These are phyloP conservation scores for Paraconiothyrium brasiliense DNA, from an alignment of 2,329 filamentous ascomycete genomes.

Conservation along the genomic window DNA sequence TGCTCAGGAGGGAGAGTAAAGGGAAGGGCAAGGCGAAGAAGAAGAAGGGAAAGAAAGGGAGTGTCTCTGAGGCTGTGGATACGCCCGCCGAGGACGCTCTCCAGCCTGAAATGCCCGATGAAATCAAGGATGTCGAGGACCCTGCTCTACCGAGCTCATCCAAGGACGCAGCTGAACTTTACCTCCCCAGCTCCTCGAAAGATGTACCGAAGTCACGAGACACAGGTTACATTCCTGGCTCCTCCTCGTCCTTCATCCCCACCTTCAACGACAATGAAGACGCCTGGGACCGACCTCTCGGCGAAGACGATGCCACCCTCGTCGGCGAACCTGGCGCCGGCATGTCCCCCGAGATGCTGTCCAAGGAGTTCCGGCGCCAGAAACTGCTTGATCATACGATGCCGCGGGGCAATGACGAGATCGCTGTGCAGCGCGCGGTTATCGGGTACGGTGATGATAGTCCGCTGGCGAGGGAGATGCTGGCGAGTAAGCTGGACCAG, in stretches of 20 bases:
- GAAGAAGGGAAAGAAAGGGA: constrained; percentile 32
- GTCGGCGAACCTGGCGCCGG: constrained; percentile 36
- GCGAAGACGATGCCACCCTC: constrained; percentile 44
- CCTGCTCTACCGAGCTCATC: not conserved
- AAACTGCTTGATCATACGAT: constrained; percentile 41
- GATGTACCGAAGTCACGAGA: not conserved
- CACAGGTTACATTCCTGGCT: constrained; percentile 17
- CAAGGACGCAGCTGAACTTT: not conserved
- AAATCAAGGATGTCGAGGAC: constrained; percentile 17
- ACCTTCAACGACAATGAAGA: constrained; percentile 44
- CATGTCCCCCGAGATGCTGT: constrained; percentile 23
- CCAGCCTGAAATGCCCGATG: constrained; percentile 9
- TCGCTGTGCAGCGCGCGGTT: constrained; percentile 26
- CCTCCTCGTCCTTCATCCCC: constrained; percentile 30
- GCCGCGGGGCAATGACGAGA: constrained; percentile 23
- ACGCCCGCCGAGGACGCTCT: constrained; percentile 24
- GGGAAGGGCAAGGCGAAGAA: constrained; percentile 38
- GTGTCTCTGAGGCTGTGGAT: constrained; percentile 22
- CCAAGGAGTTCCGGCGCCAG: constrained; percentile 35
- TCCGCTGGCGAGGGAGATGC: constrained; percentile 6
- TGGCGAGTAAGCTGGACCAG: constrained; percentile 15
- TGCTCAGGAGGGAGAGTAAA: constrained; percentile 30
- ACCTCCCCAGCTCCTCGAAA: not conserved
- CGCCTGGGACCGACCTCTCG: constrained; percentile 39
- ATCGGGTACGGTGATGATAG: constrained; percentile 17